Evolutionary conservation across 1,284 basidiomycete genomes (phyloP).

Genomic region (Apiotrichum brassicae): DNA sequence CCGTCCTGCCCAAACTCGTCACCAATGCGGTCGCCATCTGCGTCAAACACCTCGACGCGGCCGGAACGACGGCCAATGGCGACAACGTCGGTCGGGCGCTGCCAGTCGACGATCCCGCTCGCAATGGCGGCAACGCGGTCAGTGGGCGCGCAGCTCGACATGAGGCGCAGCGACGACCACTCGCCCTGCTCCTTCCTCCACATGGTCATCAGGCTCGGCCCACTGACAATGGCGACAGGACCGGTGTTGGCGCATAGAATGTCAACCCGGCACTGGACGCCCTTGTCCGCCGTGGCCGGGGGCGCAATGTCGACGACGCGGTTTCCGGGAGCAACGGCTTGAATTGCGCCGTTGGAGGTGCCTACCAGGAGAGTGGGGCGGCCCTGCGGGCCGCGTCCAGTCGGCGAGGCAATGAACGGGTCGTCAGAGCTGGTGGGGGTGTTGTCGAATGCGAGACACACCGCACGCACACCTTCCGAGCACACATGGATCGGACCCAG

Average conservation of each 20-base stretch:
- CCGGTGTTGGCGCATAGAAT: slow-evolving; percentile 6
- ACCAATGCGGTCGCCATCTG: slow-evolving; percentile 11
- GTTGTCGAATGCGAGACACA: slow-evolving; percentile 11
- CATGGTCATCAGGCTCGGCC: slow-evolving; percentile 1
- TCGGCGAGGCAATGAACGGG: slow-evolving; percentile 13
- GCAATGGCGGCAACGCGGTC: slow-evolving; percentile 20
- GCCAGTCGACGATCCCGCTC: slow-evolving; percentile 9
- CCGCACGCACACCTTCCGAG: slow-evolving; percentile 1
- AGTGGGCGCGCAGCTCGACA: slow-evolving; percentile 5
- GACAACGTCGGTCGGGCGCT: slow-evolving; percentile 10
- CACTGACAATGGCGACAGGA: slow-evolving; percentile 5
- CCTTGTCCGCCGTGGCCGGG: not conserved
- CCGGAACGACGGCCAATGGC: slow-evolving; percentile 34
- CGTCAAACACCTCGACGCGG: slow-evolving; percentile 32
- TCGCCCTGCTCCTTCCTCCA: slow-evolving; percentile 16
- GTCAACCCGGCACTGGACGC: slow-evolving; percentile 2
- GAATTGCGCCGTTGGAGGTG: slow-evolving; percentile 13
- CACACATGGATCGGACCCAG: not conserved
- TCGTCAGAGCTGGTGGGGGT: slow-evolving; percentile 5
- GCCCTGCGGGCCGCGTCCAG: not conserved
- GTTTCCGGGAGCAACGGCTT: slow-evolving; percentile 3
- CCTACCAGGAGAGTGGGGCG: slow-evolving; percentile 13
- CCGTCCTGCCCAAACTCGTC: slow-evolving; percentile 5
- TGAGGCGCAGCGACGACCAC: slow-evolving; percentile 7
- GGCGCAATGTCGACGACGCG: slow-evolving; percentile 9